A percentile compares a stretch with the other conserved stretches of the same genome.
phyloP scores from a whole-genome alignment of 257 asterid genomes.

The Ballota nigra region DNA sequence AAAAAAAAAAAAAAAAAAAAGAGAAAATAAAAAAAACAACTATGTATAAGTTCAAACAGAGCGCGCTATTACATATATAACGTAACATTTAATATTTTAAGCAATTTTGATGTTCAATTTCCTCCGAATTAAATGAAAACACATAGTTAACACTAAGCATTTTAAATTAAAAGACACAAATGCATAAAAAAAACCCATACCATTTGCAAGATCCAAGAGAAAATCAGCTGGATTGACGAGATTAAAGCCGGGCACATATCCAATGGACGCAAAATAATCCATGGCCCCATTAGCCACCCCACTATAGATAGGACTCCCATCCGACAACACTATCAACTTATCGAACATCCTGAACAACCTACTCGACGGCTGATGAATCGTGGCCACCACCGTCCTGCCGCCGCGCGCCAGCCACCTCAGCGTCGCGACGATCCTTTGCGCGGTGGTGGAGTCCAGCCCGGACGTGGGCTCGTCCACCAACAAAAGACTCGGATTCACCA shows the following conservation, averaged over 20 bases:
- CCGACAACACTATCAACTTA: conserved; percentile 65
- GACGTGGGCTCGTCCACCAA: conserved; percentile 92
- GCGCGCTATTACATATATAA: not conserved
- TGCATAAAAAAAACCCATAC: conserved; percentile 31
- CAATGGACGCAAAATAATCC: conserved; percentile 68
- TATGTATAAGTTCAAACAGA: not conserved
- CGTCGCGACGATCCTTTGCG: conserved; percentile 59
- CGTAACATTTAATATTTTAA: not conserved
- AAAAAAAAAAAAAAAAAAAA: not conserved
- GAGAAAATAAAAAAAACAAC: not conserved
- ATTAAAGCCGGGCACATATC: conserved; percentile 56
- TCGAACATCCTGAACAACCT: conserved; percentile 76
- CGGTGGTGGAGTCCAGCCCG: conserved; percentile 86
- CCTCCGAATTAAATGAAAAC: not conserved
- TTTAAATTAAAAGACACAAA: not conserved
- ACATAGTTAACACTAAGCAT: not conserved
- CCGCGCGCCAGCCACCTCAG: conserved; percentile 57
- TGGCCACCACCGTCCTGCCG: conserved; percentile 72
- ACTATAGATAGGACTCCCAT: conserved; percentile 62
- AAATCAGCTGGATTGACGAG: conserved; percentile 82
- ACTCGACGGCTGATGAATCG: conserved; percentile 92
- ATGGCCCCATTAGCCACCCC: conserved; percentile 47
- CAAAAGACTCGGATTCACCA: conserved; percentile 74
- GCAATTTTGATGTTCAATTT: not conserved
- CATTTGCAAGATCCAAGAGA: conserved; percentile 88